Percentiles rank a stretch among this genome's conserved stretches.
Conservation (phyloP, 768 basidiomycete genomes). For the Fomitopsis pulvina region DNA sequence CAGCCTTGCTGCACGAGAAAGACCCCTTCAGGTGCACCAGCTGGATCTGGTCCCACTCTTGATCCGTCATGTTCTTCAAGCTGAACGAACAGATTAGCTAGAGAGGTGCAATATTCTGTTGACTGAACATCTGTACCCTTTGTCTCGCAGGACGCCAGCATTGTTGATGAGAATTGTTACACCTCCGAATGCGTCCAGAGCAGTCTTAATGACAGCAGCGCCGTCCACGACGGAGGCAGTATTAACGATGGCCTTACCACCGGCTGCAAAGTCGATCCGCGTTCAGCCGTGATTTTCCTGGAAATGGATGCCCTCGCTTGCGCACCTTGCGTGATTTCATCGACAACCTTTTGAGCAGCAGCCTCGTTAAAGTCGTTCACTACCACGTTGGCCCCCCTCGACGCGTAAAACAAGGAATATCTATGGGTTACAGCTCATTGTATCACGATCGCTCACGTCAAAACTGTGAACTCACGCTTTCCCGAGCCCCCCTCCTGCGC, state of each 20-base stretch:
- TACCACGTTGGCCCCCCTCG: constrained; percentile 88
- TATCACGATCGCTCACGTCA: neutral
- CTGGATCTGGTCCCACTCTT: constrained; percentile 85
- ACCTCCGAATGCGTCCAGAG: constrained; percentile 76
- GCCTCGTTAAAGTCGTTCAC: constrained; percentile 90
- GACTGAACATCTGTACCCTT: constrained; percentile 42
- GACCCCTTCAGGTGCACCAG: constrained; percentile 94
- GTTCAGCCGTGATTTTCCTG: neutral
- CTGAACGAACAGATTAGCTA: constrained; percentile 29
- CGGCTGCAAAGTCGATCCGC: constrained; percentile 40
- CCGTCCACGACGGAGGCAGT: constrained; percentile 86
- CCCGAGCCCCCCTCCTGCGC: constrained; percentile 93
- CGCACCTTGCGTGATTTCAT: constrained; percentile 77
- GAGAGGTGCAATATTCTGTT: neutral
- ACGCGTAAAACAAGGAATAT: constrained; percentile 88
- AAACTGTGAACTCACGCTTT: constrained; percentile 56
- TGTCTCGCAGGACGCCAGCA: constrained; percentile 84
- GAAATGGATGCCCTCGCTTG: neutral
- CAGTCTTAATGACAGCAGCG: constrained; percentile 76
- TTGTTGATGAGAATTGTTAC: constrained; percentile 94
- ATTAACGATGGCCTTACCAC: constrained; percentile 85
- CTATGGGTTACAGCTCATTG: constrained; percentile 30
- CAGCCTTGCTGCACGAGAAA: constrained; percentile 88
- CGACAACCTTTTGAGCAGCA: constrained; percentile 88
- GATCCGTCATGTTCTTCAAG: constrained; percentile 96